Evolutionary conservation across 768 basidiomycete species (phyloP), one percentile per base, ranked within the genome.

Genomic region (Peribolospora baueri): DNA sequence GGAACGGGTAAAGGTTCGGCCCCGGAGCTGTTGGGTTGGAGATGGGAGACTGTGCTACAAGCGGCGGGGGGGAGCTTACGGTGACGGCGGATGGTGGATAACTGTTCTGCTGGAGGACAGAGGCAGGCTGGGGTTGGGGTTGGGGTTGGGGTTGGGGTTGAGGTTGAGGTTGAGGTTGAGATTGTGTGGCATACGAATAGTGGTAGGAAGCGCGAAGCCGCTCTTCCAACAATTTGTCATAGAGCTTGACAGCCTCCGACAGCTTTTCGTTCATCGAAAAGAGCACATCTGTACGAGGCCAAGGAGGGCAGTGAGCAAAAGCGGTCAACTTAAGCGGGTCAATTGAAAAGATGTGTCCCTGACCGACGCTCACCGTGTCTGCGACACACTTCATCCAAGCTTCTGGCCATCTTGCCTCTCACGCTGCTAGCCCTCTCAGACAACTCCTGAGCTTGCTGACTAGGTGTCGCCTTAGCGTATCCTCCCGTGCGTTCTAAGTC

Each of bases 221-320:
- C 59, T 84, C 76, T 37, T 87, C 87, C 47, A 91, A 70, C 25
- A 93, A 71, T 54, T 81, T 76, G 60, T 95, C 90, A 65, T 95
- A 97, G 3, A 93, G 70, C 64, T 82, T 81, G 48, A 95, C 86
- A 0, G 85, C 87, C 65, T 91, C 78, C 0, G 85, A 83, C 7
- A 98, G 68, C 67, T 95, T 91, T 50, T 82, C 81, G 62, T 95
- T 83, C 87, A 97, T 95, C 51, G 95, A 88, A 5, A 78, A 72
- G 42, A 98, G 70, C 65, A 90, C 73, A 66, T 88, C 88, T 87
- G 63, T 37, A 13, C 11, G 11, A 3, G 5, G 49, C 48, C 36
- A 42, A 37, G 25, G 47, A 47, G 11, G 5, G 3, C n/a, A 3
- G 52, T n/a, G 48, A 9, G 37, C 25, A 54, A 46, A 2, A 54